These are phyloP conservation scores for Backusella parvicylindrica DNA, from an alignment of 192 early-diverging fungal genomes.

Conservation along the genomic window DNA sequence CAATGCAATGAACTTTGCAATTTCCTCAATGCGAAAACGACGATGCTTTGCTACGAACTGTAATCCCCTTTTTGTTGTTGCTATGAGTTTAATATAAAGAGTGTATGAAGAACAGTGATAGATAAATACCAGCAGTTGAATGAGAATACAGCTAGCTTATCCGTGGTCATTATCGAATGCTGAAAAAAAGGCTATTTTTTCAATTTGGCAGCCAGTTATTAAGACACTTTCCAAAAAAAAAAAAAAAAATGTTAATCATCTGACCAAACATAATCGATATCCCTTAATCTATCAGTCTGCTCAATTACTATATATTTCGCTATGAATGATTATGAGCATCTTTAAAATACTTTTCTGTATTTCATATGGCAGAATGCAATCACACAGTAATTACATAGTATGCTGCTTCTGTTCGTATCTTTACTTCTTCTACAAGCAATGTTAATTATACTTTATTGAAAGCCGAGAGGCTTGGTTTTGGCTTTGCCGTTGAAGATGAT, in stretches of 20 bases:
- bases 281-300: too few relatives aligned
- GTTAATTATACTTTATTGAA: too few relatives aligned
- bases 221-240: too few relatives aligned
- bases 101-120: background rate
- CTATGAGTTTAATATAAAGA: background rate
- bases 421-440: too few relatives aligned
- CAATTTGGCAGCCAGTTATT: background rate
- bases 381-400: too few relatives aligned
- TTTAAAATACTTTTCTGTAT: too few relatives aligned
- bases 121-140: constrained; percentile 50
- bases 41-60: constrained; percentile 44
- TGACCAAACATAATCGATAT: background rate
- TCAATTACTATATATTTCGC: too few relatives aligned
- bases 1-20: constrained; percentile 38
- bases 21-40: constrained; percentile 40
- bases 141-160: constrained; percentile 37
- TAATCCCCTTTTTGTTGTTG: constrained; percentile 35
- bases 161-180: background rate
- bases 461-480: too few relatives aligned
- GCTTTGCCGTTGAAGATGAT: too few relatives aligned
- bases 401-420: too few relatives aligned
- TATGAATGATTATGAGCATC: too few relatives aligned
- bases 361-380: too few relatives aligned
- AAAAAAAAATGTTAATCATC: background rate
- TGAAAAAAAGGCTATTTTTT: background rate